phyloP scores from a whole-genome alignment of 106 monocot species.

The Narthecium ossifragum region DNA sequence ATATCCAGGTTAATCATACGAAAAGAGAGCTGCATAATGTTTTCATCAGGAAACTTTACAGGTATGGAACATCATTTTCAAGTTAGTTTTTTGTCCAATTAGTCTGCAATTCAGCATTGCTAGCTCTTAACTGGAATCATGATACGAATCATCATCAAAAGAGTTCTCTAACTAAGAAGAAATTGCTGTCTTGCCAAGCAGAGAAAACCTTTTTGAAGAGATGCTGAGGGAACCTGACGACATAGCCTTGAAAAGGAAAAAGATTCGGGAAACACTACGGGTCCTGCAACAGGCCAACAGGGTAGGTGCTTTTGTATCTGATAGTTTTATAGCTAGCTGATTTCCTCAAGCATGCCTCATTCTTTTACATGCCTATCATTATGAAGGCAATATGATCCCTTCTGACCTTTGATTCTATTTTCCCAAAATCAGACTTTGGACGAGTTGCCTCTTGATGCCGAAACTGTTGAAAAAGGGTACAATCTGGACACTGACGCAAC shows the following conservation, averaged over 20 bases:
- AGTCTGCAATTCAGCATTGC: not conserved
- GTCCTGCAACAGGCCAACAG: conserved; percentile 65
- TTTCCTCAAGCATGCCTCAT: not conserved
- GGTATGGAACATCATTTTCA: conserved; percentile 28
- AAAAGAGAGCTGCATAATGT: conserved; percentile 92
- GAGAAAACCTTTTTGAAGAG: conserved; percentile 76
- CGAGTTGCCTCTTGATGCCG: conserved; percentile 68
- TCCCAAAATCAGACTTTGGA: conserved; percentile 53
- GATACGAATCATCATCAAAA: not conserved
- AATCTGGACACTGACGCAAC: conserved; percentile 36
- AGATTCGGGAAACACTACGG: conserved; percentile 48
- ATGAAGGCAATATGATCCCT: not conserved
- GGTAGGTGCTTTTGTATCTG: conserved; percentile 24
- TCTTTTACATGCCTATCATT: not conserved
- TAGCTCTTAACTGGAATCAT: not conserved
- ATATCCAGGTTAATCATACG: conserved; percentile 83
- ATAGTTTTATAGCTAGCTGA: not conserved
- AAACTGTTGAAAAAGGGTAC: conserved; percentile 53
- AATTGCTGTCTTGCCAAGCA: conserved; percentile 18
- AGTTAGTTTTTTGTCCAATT: not conserved
- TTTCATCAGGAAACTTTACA: conserved; percentile 89
- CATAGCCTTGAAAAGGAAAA: conserved; percentile 58
- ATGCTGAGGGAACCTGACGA: conserved; percentile 85
- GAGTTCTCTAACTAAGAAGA: not conserved
- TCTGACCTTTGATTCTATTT: not conserved